Percentiles rank a stretch among this genome's conserved stretches.
These are phyloP conservation scores for Lactarius quietus DNA, from an alignment of 768 basidiomycete genomes.

Conservation along the genomic window DNA sequence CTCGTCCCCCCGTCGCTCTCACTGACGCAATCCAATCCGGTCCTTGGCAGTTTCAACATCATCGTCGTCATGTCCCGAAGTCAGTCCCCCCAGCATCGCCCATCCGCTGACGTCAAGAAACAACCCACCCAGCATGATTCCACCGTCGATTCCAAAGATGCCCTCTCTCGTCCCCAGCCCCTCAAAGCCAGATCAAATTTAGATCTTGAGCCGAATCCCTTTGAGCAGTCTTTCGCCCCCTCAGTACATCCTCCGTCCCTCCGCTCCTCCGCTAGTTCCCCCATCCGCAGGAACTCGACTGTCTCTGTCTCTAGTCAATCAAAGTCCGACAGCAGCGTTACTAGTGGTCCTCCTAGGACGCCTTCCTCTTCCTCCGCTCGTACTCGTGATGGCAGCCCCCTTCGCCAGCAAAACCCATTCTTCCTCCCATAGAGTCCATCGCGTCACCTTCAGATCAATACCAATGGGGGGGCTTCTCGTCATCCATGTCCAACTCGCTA, in stretches of 20 bases:
- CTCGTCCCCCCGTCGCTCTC: neutral
- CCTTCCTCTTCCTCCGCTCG: conserved; percentile 25
- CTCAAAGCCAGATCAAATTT: conserved; percentile 54
- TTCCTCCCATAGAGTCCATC: conserved; percentile 79
- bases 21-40: conserved; percentile 16
- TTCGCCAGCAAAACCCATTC: conserved; percentile 57
- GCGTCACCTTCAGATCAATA: conserved; percentile 62
- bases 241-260: conserved; percentile 31
- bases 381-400: conserved; percentile 29
- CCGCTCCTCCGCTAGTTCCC: conserved; percentile 35
- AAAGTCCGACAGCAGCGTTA: conserved; percentile 29
- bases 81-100: conserved; percentile 33
- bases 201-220: conserved; percentile 84
- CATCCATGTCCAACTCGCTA: conserved; percentile 67
- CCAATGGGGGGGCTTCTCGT: conserved; percentile 58
- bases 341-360: conserved; percentile 28
- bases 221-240: conserved; percentile 87
- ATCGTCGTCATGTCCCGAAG: conserved; percentile 29
- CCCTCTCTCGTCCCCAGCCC: conserved; percentile 10
- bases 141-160: conserved; percentile 4
- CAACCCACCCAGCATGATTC: conserved; percentile 3
- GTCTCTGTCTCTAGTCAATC: conserved; percentile 28
- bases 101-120: conserved; percentile 27
- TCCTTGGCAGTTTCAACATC: neutral
- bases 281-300: conserved; percentile 33